A percentile compares a stretch with the other conserved stretches of the same genome.
These are phyloP conservation scores for Pelargonium myrrhifolium DNA, from an alignment of 441 rosid species.

Conservation along the genomic window DNA sequence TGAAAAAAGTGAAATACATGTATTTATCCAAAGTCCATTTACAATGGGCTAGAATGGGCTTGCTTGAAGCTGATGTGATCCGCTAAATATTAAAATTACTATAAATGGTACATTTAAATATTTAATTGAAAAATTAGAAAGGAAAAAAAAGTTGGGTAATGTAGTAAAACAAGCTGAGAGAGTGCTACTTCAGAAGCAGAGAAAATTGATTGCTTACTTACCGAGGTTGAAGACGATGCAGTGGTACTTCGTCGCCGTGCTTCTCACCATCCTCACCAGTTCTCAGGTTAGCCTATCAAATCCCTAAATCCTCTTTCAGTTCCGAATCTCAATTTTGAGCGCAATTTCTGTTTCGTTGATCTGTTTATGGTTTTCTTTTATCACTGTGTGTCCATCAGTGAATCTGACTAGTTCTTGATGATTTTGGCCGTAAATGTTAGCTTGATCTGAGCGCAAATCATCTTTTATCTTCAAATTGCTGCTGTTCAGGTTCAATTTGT, in stretches of 20 bases:
- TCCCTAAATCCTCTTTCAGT: slow-evolving; percentile 1
- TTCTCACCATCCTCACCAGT: slow-evolving; percentile 72
- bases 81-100: no score
- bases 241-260: slow-evolving; percentile 65
- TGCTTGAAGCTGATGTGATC: no score
- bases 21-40: no score
- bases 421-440: no score
- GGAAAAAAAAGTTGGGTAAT: no score
- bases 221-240: slow-evolving; percentile 23
- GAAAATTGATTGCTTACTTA: background rate
- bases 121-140: no score
- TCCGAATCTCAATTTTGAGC: background rate
- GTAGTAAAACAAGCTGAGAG: background rate
- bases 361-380: background rate
- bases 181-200: background rate
- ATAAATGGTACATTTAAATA: no score
- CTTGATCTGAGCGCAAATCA: background rate
- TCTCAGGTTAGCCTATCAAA: slow-evolving; percentile 44
- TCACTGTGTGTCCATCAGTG: background rate
- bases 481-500: background rate
- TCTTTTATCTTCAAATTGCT: background rate
- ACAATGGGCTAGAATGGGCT: no score
- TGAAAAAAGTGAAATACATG: no score
- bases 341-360: background rate
- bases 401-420: background rate